Percentiles rank a stretch among this genome's conserved stretches.
Conservation (phyloP, 1,284 basidiomycete species). For the Meira miltonrushii region DNA sequence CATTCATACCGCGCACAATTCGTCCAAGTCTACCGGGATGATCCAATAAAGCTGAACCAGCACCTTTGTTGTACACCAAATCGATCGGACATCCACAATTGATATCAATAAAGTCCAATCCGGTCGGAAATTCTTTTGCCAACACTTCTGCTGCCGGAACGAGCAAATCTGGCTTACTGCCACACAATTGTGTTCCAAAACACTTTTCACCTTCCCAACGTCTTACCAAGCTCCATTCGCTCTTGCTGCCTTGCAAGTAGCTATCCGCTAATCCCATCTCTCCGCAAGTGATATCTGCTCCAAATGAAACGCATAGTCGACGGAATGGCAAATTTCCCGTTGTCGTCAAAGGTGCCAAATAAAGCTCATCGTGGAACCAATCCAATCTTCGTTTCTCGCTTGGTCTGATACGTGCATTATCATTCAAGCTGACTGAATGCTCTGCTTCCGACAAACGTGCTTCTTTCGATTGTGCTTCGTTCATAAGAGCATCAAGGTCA, state of each 20-base stretch:
- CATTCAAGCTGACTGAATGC: conserved; percentile 19
- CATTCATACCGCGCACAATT: conserved; percentile 85
- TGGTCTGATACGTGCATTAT: conserved; percentile 62
- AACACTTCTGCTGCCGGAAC: conserved; percentile 81
- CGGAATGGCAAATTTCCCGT: conserved; percentile 95
- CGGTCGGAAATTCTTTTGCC: conserved; percentile 60
- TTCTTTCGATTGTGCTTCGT: conserved; percentile 23
- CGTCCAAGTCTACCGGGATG: conserved; percentile 73
- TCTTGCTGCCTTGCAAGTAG: conserved; percentile 36
- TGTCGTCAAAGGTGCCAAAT: conserved; percentile 89
- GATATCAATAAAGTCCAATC: conserved; percentile 78
- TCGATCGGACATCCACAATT: conserved; percentile 98
- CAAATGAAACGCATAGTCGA: conserved; percentile 75
- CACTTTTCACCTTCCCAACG: conserved; percentile 73
- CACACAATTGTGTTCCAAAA: conserved; percentile 79
- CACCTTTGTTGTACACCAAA: conserved; percentile 84
- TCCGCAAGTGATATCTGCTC: conserved; percentile 89
- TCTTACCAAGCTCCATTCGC: conserved; percentile 49
- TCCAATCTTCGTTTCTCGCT: conserved; percentile 79
- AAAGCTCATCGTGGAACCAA: conserved; percentile 77
- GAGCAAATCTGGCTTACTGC: conserved; percentile 59
- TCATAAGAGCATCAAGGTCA: conserved; percentile 36
- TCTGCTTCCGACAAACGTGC: conserved; percentile 1
- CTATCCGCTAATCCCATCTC: conserved; percentile 63
- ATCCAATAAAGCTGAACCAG: conserved; percentile 84